Evolutionary conservation across 768 basidiomycete genomes (phyloP), one percentile per base, ranked within the genome.

Genomic region (Kwoniella dendrophila): DNA sequence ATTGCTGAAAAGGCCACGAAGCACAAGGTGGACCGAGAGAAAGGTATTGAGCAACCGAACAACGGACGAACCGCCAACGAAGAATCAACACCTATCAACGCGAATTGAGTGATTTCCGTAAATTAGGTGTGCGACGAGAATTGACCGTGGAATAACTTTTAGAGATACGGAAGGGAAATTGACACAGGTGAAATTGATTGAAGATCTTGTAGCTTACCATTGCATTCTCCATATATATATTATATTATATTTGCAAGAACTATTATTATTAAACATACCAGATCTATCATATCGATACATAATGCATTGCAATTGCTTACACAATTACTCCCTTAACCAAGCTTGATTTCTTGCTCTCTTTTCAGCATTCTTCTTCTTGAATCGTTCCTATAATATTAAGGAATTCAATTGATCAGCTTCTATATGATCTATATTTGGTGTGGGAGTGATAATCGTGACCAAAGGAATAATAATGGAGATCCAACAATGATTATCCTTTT

Each of bases 311-410:
- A n/a, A n/a, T n/a, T n/a, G n/a, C n/a, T n/a, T n/a, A n/a, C n/a
- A n/a, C n/a, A 20, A 11, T 44, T 45, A 78, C 18, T 75, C 75
- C 41, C 76, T 44, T 4, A 78, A 56, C 77, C 77, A 78, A 29
- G 75, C 75, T 36, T 76, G 70, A 49, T 60, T 67, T 18, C 75
- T 38, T 18, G 44, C 20, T 51, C 68, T 69, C 66, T 75, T 72
- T 63, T 77, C 77, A 32, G 56, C 50, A 50, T 71, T 71, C 59
- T 74, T 74, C 70, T 67, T 67, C 55, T 58, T 68, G 74, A 77
- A 78, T 14, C 77, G 72, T 48, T 78, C 71, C 77, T 78, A 57
- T 26, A 11, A 24, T 4, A 26, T 12, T 18, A 22, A 24, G 38
- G 41, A 38, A 18, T 8, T 38, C 36, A 38, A 18, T 18, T 38